Conservation (phyloP, 192 early-diverging fungal species). For the Helicostylum pulchrum region DNA sequence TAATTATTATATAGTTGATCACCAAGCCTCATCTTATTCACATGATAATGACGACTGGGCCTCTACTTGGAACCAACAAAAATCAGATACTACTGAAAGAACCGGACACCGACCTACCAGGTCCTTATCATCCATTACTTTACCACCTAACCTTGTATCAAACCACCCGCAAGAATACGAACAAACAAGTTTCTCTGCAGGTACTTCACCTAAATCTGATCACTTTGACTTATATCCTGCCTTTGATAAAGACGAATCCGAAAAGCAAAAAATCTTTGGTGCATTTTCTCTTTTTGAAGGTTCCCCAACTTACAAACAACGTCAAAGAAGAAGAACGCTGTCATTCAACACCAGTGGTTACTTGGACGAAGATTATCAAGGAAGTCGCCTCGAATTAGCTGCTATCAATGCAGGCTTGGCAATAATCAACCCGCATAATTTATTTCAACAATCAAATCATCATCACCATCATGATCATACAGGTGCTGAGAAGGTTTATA, state of each 20-base stretch:
- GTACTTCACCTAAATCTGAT: too few species aligned
- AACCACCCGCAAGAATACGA: too few species aligned
- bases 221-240: not conserved
- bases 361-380: not conserved
- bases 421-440: constrained; percentile 1
- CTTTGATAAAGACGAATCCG: not conserved
- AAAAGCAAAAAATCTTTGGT: constrained; percentile 38
- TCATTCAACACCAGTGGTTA: constrained; percentile 20
- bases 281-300: constrained; percentile 66
- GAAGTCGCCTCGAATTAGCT: not conserved
- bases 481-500: constrained; percentile 28
- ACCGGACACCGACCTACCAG: not conserved
- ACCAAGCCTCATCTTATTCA: not conserved
- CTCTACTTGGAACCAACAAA: not conserved
- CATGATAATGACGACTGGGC: not conserved
- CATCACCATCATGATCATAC: not conserved
- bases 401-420: constrained; percentile 1
- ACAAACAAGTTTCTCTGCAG: too few species aligned
- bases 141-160: not conserved
- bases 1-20: not conserved
- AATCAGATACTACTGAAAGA: not conserved
- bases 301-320: constrained; percentile 71
- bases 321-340: constrained; percentile 48
- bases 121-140: not conserved
- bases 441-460: not conserved